Evolutionary conservation across 768 basidiomycete species (phyloP), one percentile per base, ranked within the genome.

Genomic region (Pleurotus cornucopiae): DNA sequence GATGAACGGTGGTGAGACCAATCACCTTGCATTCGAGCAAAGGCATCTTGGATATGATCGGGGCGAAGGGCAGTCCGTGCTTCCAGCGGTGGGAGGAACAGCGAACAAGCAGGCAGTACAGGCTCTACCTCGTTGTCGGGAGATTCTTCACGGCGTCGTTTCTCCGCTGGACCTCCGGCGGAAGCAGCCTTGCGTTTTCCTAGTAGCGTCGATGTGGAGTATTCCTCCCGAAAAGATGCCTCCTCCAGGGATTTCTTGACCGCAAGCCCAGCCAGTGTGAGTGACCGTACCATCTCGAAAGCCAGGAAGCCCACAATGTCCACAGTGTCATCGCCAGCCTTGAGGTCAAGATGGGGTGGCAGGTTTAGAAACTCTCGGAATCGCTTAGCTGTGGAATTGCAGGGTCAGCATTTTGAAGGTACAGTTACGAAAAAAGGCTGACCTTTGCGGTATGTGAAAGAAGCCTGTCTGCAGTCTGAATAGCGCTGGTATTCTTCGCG

Each of bases 361-460:
- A 97, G 81, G 67, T 94, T 94, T 54, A 98, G 80, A 65, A 97
- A 98, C 65, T 97, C 94, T 41, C 91, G 82, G 72, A 98, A 98
- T 5, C 94, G 91, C 71, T 95, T 95, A 12, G 88, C 94, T 97
- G 60, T 1, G 26, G n/a, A 37, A 30, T 55, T 13, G 20, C 9
- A 9, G 30, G 45, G 26, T 57, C 37, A 51, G 46, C 16, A 2
- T 21, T 20, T 41, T 23, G 39, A 39, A 40, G 13, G 16, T 18
- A 26, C 3, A 34, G 3, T 34, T n/a, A 34, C 39, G 13, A 2
- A 40, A 5, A 44, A 40, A 5, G 38, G 18, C 54, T n/a, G 21
- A 91, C 94, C 89, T 86, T 98, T 98, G 54, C 94, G 86, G 69
- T 95, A 97, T 0, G 95, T 97, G 69, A 98, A 98, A 13, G 92